A percentile compares a stretch with the other conserved stretches of the same genome.
Conservation (phyloP, 2,329 filamentous ascomycete species). For the Chaetomium sp. region DNA sequence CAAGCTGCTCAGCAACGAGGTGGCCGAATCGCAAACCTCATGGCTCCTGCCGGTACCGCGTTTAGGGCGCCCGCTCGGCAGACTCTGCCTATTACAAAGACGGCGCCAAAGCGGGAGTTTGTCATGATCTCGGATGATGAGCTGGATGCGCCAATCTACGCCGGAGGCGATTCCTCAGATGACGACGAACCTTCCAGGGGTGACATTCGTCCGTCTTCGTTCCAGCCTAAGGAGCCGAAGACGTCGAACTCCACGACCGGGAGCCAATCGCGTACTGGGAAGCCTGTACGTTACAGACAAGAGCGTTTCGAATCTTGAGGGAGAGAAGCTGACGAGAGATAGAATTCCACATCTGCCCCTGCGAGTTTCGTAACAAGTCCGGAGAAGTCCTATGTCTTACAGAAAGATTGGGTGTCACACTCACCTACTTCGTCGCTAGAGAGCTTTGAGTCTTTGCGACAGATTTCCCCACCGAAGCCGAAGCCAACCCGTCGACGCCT, state of each 20-base stretch:
- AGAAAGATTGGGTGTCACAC: slow-evolving; percentile 32
- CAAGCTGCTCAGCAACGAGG: slow-evolving; percentile 33
- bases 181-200: slow-evolving; percentile 58
- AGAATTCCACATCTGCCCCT: slow-evolving; percentile 20
- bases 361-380: slow-evolving; percentile 31
- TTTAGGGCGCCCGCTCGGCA: slow-evolving; percentile 53
- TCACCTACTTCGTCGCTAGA: slow-evolving; percentile 26
- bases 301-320: background rate
- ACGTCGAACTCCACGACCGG: background rate
- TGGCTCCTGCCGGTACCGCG: slow-evolving; percentile 75
- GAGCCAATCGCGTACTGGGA: background rate
- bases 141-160: slow-evolving; percentile 40
- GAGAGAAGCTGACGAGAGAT: background rate
- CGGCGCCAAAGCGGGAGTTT: slow-evolving; percentile 41
- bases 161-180: slow-evolving; percentile 57
- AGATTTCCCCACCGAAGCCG: slow-evolving; percentile 19
- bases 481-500: slow-evolving; percentile 33
- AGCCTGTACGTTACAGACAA: slow-evolving; percentile 1
- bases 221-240: slow-evolving; percentile 47
- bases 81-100: slow-evolving; percentile 32
- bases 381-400: slow-evolving; percentile 21
- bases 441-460: slow-evolving; percentile 27
- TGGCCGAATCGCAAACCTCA: slow-evolving; percentile 47
- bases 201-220: slow-evolving; percentile 64
- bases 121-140: slow-evolving; percentile 39